Percentiles rank a stretch among this genome's conserved stretches.
Evolutionary conservation across 257 asterid species (phyloP).

Genomic region (Plectranthus barbatus): DNA sequence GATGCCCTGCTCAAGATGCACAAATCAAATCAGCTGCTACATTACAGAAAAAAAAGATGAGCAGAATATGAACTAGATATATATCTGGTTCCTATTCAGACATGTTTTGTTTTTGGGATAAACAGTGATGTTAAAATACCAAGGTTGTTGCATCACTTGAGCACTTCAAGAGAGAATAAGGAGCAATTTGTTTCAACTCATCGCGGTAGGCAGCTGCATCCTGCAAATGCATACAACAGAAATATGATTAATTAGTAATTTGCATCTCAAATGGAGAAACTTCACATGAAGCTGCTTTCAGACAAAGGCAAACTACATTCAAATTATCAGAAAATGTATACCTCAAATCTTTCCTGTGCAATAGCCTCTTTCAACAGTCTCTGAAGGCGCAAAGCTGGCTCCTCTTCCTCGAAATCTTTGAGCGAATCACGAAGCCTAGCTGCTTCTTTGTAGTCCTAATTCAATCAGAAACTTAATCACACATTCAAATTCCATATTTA

Average conservation of each 20-base stretch:
- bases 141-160: slow-evolving; percentile 74
- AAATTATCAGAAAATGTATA: no score
- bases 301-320: no score
- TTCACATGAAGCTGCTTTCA: no score
- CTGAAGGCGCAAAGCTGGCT: slow-evolving; percentile 63
- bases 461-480: background rate
- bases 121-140: slow-evolving; percentile 37
- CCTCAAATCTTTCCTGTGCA: slow-evolving; percentile 73
- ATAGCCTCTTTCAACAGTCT: slow-evolving; percentile 72
- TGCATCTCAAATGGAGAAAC: no score
- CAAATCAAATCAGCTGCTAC: background rate
- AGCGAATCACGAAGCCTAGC: slow-evolving; percentile 81
- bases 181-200: slow-evolving; percentile 58
- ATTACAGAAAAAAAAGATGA: no score
- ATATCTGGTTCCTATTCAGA: background rate
- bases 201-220: slow-evolving; percentile 60
- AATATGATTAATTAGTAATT: no score
- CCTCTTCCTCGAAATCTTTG: slow-evolving; percentile 67
- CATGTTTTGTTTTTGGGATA: no score
- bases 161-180: slow-evolving; percentile 58
- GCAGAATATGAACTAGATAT: background rate
- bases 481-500: background rate
- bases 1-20: slow-evolving; percentile 44
- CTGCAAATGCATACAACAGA: slow-evolving; percentile 17
- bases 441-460: slow-evolving; percentile 67